phyloP scores from a whole-genome alignment of 345 rosid species.

The Sonneratia alba region DNA sequence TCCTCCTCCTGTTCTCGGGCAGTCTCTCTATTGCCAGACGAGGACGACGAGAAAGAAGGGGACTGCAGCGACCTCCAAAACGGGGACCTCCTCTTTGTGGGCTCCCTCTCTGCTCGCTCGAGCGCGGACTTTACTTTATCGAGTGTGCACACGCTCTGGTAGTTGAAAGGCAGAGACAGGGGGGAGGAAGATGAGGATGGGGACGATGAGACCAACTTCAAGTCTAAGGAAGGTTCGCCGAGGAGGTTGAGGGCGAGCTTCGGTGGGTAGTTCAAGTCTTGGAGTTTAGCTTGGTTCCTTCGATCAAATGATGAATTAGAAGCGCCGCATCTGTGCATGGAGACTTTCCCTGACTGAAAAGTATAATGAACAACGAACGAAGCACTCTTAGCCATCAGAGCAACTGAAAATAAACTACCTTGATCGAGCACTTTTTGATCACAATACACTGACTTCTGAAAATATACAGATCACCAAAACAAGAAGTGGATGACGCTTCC shows the following conservation, averaged over 20 bases:
- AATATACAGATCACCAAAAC: not conserved
- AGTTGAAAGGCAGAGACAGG: constrained; percentile 11
- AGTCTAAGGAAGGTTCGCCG: constrained; percentile 38
- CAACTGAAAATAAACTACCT: not conserved
- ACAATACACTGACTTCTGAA: not conserved
- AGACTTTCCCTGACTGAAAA: constrained; percentile 82
- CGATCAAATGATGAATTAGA: constrained; percentile 14
- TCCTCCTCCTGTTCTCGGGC: constrained; percentile 16
- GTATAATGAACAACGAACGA: not conserved
- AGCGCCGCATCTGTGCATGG: constrained; percentile 55
- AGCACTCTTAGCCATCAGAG: not conserved
- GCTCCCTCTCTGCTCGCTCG: constrained; percentile 54
- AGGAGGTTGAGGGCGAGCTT: constrained; percentile 20
- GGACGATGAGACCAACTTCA: constrained; percentile 25
- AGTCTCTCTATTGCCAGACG: constrained; percentile 25
- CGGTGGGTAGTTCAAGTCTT: constrained; percentile 44
- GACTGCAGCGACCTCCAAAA: constrained; percentile 24
- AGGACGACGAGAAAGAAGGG: constrained; percentile 35
- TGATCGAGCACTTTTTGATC: not conserved
- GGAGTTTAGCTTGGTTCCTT: constrained; percentile 15
- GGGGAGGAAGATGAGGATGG: constrained; percentile 11
- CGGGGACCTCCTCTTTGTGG: constrained; percentile 25
- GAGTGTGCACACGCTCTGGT: constrained; percentile 83
- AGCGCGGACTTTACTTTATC: constrained; percentile 79
- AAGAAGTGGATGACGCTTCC: no score